Conservation (phyloP, 768 basidiomycete genomes). For the Dioszegia aurantiaca region DNA sequence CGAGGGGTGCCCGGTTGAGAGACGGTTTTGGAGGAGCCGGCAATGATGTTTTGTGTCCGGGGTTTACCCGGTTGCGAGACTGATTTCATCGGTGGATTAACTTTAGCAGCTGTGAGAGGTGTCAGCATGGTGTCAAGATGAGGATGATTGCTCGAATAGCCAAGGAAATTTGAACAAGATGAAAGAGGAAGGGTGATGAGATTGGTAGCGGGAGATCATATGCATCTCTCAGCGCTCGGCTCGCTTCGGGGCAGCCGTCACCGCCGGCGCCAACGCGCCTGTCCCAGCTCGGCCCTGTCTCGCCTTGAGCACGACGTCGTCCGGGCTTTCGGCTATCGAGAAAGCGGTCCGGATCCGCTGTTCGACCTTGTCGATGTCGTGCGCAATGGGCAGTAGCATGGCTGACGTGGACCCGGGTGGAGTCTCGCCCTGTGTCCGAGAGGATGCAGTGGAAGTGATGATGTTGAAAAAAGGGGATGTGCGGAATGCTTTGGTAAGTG, state of each 20-base stretch:
- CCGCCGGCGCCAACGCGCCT: constrained; percentile 22
- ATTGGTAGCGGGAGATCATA: neutral
- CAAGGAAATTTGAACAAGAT: too few relatives aligned
- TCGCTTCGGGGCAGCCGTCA: constrained; percentile 6
- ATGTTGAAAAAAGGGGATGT: constrained; percentile 33
- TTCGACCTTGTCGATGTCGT: constrained; percentile 20
- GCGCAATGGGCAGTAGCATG: constrained; percentile 13
- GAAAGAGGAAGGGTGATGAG: neutral
- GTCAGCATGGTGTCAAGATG: constrained; percentile 13
- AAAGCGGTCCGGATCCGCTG: constrained; percentile 59
- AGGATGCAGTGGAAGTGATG: constrained; percentile 15
- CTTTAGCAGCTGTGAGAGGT: constrained; percentile 5
- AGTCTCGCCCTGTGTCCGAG: neutral
- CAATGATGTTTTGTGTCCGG: constrained; percentile 10
- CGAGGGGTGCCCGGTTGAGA: constrained; percentile 18
- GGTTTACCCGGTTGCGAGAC: constrained; percentile 43
- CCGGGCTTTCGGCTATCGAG: constrained; percentile 70
- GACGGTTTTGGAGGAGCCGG: constrained; percentile 14
- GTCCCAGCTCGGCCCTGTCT: constrained; percentile 38
- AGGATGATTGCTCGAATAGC: too few relatives aligned
- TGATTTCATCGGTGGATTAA: constrained; percentile 32
- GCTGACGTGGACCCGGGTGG: constrained; percentile 8
- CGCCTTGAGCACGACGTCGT: constrained; percentile 65
- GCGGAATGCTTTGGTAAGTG: constrained; percentile 13
- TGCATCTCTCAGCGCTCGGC: neutral